Base-by-base conservation (phyloP, 2,329 filamentous ascomycete genomes). In the Paracamarosporium sp. region DNA sequence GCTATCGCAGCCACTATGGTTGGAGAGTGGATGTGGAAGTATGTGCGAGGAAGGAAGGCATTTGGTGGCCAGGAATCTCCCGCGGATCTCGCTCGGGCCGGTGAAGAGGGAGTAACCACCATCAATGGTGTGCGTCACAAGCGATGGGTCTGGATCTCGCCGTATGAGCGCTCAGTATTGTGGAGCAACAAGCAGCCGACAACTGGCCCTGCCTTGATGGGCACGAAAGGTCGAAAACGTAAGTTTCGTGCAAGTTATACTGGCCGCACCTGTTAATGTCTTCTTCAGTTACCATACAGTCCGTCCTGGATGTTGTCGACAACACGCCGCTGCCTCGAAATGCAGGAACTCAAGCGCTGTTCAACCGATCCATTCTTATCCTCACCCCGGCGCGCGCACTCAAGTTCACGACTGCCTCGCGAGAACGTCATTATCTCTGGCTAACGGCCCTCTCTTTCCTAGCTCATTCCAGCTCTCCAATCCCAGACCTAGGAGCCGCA, bases 1-100 rank as follows among this genome's bases (percentile, higher is more conserved):
- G 93, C 95, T 3, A 98, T 99, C 76, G 93, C 95, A 1, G 93
- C 96, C 72, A 96, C 94, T 0, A 99, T 99, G 95, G 92, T 99
- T 28, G 95, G 95, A 35, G 95, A 98, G 71, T 95, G 92, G 90
- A 94, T 96, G 91, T 93, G 89, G 82, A 96, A 96, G 77, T 95
- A 96, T 70, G 90, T 94, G 31, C 86, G 91, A 50, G 86, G 91
- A 74, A 87, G 94, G 64, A 97, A 93, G 79, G 96, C 94, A 0
- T 98, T 99, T 73, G 92, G 92, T 20, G 87, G 94, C 52, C 80
- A 85, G 3, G 91, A 93, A 43, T 65, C 69, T 12, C 67, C 79
- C 35, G 64, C 71, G 24, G 77, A 81, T 36, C 79, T 85, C 40
- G 83, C 82, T 71, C 82, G 84, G 43, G 69, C 76, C 30, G 83